Percentiles rank a stretch among this genome's conserved stretches.
Evolutionary conservation across 2,329 filamentous ascomycete species (phyloP).

Genomic region (Cladobotryum mycophilum): DNA sequence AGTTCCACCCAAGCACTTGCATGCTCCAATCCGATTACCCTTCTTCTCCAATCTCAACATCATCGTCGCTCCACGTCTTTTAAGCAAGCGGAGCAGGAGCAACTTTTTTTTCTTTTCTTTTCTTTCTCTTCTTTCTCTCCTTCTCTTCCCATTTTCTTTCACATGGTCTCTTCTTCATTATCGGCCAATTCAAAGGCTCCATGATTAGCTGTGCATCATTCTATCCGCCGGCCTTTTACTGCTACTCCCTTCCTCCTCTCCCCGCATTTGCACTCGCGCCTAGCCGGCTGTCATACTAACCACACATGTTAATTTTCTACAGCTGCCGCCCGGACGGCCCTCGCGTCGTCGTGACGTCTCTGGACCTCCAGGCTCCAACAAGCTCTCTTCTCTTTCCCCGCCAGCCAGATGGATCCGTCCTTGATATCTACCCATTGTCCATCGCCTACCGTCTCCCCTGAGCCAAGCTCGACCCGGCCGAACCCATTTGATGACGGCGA

Average conservation of each 20-base stretch:
- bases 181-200: neutral
- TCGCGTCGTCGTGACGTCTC: conserved; percentile 46
- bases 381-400: conserved; percentile 29
- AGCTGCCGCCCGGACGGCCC: conserved; percentile 48
- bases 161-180: neutral
- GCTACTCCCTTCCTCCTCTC: neutral
- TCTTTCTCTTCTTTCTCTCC: conserved; percentile 3
- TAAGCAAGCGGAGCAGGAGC: no score
- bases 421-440: conserved; percentile 43
- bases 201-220: neutral
- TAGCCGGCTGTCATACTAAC: conserved; percentile 17
- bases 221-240: neutral
- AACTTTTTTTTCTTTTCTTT: conserved; percentile 1
- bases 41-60: conserved; percentile 18
- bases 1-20: conserved; percentile 33
- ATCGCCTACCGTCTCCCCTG: conserved; percentile 56
- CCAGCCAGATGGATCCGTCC: conserved; percentile 49
- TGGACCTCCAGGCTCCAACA: conserved; percentile 39
- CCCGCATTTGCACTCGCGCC: conserved; percentile 1
- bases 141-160: neutral
- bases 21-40: conserved; percentile 24
- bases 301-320: conserved; percentile 53
- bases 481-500: conserved; percentile 59
- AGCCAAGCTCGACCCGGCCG: conserved; percentile 56
- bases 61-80: neutral